Percentiles rank a stretch among this genome's conserved stretches.
Evolutionary conservation across 2,329 filamentous ascomycete genomes (phyloP).

Genomic region (Phialocephala sp.): DNA sequence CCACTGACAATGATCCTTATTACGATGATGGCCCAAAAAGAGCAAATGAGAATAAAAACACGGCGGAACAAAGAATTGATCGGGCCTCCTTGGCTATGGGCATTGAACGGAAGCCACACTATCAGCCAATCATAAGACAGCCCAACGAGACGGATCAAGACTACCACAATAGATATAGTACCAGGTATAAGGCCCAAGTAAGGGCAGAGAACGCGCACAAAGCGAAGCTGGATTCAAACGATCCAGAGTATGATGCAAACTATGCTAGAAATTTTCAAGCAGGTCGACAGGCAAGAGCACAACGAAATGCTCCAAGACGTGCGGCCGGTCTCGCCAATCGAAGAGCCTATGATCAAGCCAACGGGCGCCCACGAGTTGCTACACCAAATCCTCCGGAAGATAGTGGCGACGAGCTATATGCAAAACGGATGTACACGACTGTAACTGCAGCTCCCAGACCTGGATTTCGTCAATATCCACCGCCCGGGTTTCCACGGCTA

Average conservation of each 20-base stretch:
- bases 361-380: background rate
- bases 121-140: background rate
- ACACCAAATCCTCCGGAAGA: background rate
- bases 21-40: slow-evolving; percentile 13
- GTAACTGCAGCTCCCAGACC: background rate
- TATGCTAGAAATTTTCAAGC: background rate
- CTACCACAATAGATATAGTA: background rate
- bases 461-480: background rate
- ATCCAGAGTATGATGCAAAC: background rate
- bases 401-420: slow-evolving; percentile 13
- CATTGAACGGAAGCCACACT: background rate
- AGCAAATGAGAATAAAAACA: background rate
- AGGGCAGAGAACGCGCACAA: background rate
- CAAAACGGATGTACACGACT: background rate
- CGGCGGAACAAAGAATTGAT: background rate
- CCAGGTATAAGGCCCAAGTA: background rate
- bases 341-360: background rate
- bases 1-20: slow-evolving; percentile 8
- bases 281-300: background rate
- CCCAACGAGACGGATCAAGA: background rate
- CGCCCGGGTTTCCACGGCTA: background rate
- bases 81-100: slow-evolving; percentile 9
- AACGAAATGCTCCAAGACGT: background rate
- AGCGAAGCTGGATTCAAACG: background rate
- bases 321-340: background rate